Base-by-base conservation (phyloP, 768 basidiomycete genomes). In the Russula olivacea region DNA sequence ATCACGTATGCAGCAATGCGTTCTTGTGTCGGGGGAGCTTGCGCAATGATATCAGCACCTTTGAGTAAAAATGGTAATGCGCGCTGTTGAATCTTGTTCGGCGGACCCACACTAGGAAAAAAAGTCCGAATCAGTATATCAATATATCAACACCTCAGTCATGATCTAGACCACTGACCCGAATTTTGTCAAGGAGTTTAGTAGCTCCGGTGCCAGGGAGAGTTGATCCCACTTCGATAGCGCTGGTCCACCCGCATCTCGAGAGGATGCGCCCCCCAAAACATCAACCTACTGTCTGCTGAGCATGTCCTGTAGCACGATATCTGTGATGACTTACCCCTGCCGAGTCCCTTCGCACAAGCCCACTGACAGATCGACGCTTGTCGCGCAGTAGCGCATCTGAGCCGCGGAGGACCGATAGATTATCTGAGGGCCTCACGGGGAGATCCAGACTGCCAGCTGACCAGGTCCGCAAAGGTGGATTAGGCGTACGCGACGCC, bases 21-120 rank as follows among this genome's bases (percentile, higher is more conserved):
- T 73, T 99, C 97, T 73, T 98, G 96, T 0, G 97, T 98, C 0
- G 97, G 95, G 52, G 97, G 97, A 11, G 96, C 97, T 75, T 99
- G 97, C 10, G 96, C 95, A 70, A 99, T 98, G 71, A 98, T 98
- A 70, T 99, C 97, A 41, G 93, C 85, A 9, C 93, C 95, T 56
- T 89, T 84, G 38, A 98, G 80, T 63, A 99, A 84, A 77, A 98
- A 98, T 8, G 97, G 97, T 55, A 99, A 78, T 50, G 97, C 95
- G 53, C 96, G 84, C 71, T 96, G 93, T 75, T 98, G 97, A 68
- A 99, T 97, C 79, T 99, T 99, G 75, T 98, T 98, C 7, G 97
- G 97, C 2, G 97, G 97, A 0, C 96, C 95, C 65, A 98, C 88
- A 47, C 94, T 95, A 70, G 28, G 61, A 64, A 59, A 64, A 36